These are phyloP conservation scores for Clarireedia paspali DNA, from an alignment of 2,329 filamentous ascomycete species.

Conservation along the genomic window DNA sequence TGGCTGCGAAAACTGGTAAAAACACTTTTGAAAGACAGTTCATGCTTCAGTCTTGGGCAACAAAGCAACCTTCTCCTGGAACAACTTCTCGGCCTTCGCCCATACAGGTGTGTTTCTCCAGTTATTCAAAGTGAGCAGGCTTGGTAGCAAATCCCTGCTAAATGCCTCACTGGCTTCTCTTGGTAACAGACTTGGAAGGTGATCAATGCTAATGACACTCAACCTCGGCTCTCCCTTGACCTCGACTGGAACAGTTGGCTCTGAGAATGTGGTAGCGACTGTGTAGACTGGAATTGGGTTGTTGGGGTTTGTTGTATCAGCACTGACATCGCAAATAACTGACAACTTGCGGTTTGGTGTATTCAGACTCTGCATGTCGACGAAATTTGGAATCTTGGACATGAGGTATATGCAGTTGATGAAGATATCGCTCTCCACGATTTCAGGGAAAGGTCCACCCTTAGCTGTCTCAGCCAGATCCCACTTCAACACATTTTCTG, in stretches of 20 bases:
- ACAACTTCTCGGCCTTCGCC: conserved; percentile 76
- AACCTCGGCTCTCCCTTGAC: conserved; percentile 48
- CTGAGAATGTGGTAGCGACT: conserved; percentile 77
- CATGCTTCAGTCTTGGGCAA: conserved; percentile 40
- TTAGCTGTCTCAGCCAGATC: conserved; percentile 71
- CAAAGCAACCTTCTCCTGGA: conserved; percentile 70
- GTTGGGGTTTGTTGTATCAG: conserved; percentile 66
- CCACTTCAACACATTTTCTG: conserved; percentile 58
- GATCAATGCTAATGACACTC: conserved; percentile 81
- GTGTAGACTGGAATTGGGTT: conserved; percentile 69
- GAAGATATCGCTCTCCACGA: conserved; percentile 67
- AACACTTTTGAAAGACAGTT: background rate
- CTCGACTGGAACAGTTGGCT: conserved; percentile 74
- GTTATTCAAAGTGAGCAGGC: conserved; percentile 69
- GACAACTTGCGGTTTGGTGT: conserved; percentile 62
- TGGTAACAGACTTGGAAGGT: conserved; percentile 75
- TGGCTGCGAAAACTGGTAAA: background rate
- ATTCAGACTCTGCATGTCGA: conserved; percentile 63
- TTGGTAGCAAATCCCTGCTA: conserved; percentile 69
- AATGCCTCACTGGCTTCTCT: conserved; percentile 84
- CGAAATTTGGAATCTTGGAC: conserved; percentile 71
- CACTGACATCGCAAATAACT: conserved; percentile 74
- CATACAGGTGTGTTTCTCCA: conserved; percentile 69
- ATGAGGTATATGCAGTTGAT: conserved; percentile 87
- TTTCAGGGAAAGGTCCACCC: conserved; percentile 69